Evolutionary conservation across 192 early-diverging fungal species (phyloP).

Genomic region (Cetraspora pellucida): DNA sequence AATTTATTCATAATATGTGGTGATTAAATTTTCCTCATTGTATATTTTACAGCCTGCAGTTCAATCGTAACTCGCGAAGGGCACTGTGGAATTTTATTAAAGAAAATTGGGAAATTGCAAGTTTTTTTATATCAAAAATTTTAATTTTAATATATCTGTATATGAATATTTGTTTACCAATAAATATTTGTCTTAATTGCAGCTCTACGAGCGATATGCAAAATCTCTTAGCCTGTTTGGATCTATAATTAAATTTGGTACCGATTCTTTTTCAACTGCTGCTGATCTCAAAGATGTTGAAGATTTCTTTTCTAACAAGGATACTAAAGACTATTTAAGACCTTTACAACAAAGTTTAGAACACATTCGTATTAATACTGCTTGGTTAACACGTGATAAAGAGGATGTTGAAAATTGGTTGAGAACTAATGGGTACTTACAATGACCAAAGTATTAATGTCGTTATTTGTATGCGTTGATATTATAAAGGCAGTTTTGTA

Average conservation of each 20-base stretch:
- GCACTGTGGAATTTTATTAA: conserved; percentile 70
- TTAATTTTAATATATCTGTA: not conserved
- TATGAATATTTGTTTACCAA: not conserved
- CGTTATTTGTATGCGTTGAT: no score
- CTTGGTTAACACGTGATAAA: conserved; percentile 57
- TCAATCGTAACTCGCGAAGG: conserved; percentile 58
- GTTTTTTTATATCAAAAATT: not conserved
- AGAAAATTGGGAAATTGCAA: conserved; percentile 59
- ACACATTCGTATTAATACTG: conserved; percentile 61
- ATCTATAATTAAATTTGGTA: conserved; percentile 45
- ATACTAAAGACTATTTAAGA: conserved; percentile 62
- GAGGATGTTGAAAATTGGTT: conserved; percentile 60
- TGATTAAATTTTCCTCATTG: conserved; percentile 27
- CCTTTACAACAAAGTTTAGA: conserved; percentile 76
- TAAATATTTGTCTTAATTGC: not conserved
- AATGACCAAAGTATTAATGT: no score
- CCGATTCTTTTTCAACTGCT: conserved; percentile 51
- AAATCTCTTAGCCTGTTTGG: conserved; percentile 53
- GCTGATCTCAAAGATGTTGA: conserved; percentile 67
- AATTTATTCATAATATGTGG: not conserved
- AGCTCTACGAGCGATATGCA: conserved; percentile 50
- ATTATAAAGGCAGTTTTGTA: no score
- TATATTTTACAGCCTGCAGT: conserved; percentile 47
- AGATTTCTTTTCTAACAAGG: conserved; percentile 63
- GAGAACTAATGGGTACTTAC: conserved; percentile 34